A percentile compares a stretch with the other conserved stretches of the same genome.
Conservation (phyloP, 257 asterid genomes). For the Gentiana macrophylla region DNA sequence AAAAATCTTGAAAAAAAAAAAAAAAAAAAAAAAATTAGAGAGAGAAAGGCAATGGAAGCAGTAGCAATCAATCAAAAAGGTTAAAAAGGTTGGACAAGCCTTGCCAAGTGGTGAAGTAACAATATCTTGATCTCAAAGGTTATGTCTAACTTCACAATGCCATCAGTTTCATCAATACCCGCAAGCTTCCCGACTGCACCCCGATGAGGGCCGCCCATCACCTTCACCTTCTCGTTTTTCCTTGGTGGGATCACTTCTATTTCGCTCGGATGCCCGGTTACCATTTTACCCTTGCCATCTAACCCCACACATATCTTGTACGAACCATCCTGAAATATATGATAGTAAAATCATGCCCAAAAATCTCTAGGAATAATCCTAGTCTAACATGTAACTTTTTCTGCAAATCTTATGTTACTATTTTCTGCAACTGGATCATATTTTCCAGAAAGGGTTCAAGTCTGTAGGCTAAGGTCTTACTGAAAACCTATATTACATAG, state of each 20-base stretch:
- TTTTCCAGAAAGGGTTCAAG: no score
- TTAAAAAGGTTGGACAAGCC: slow-evolving; percentile 9
- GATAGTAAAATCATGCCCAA: no score
- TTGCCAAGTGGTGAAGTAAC: slow-evolving; percentile 66
- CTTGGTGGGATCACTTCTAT: slow-evolving; percentile 42
- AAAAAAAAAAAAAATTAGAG: no score
- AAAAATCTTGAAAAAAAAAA: no score
- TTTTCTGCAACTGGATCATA: no score
- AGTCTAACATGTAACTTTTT: no score
- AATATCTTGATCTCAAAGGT: slow-evolving; percentile 69
- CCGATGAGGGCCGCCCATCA: slow-evolving; percentile 80
- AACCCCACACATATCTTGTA: slow-evolving; percentile 71
- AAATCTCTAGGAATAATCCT: no score
- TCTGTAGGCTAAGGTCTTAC: no score
- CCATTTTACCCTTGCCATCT: slow-evolving; percentile 51
- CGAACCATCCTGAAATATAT: slow-evolving; percentile 56
- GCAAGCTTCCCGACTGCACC: slow-evolving; percentile 82
- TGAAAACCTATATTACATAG: no score
- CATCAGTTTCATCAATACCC: slow-evolving; percentile 83
- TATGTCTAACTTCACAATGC: slow-evolving; percentile 77
- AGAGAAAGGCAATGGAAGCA: no score
- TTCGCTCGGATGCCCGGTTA: slow-evolving; percentile 51
- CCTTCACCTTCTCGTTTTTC: slow-evolving; percentile 27
- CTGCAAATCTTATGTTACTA: no score
- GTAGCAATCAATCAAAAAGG: no score